A percentile compares a stretch with the other conserved stretches of the same genome.
Conservation (phyloP, 164 flowering plant genomes). For the Annona squamosa region DNA sequence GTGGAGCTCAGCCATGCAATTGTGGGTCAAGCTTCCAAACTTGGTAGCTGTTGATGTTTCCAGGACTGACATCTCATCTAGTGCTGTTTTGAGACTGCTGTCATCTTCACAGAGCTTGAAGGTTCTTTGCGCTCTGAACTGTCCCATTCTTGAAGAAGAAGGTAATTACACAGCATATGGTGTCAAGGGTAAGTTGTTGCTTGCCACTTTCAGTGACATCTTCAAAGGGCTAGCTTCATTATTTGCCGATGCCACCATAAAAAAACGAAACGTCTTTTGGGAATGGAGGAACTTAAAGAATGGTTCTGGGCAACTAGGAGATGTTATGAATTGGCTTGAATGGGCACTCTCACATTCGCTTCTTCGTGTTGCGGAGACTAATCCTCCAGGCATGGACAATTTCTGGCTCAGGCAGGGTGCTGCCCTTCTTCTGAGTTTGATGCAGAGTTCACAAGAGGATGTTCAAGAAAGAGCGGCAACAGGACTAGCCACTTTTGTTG, state of each 20-base stretch:
- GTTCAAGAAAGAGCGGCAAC: constrained; percentile 98
- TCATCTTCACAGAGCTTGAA: constrained; percentile 58
- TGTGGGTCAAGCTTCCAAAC: constrained; percentile 68
- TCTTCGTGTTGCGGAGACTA: constrained; percentile 75
- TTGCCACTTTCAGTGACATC: constrained; percentile 57
- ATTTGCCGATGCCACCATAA: constrained; percentile 43
- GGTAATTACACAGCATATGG: constrained; percentile 30
- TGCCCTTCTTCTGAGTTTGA: constrained; percentile 58
- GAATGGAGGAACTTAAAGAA: constrained; percentile 54
- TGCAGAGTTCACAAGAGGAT: constrained; percentile 88
- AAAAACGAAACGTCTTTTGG: constrained; percentile 45
- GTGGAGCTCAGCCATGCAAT: constrained; percentile 53
- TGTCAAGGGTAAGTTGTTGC: constrained; percentile 55
- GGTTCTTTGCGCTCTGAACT: constrained; percentile 79
- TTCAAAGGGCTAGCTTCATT: constrained; percentile 59
- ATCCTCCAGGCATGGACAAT: constrained; percentile 56
- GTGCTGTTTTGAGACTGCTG: constrained; percentile 50
- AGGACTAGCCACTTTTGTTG: constrained; percentile 95
- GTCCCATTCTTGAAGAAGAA: constrained; percentile 64
- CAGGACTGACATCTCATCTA: constrained; percentile 62
- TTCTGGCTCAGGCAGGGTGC: constrained; percentile 96
- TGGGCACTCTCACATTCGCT: constrained; percentile 83
- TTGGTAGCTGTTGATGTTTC: constrained; percentile 82
- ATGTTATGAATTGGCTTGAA: constrained; percentile 81
- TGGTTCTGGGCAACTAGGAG: constrained; percentile 43